Evolutionary conservation across 225 moss, liverwort and hornwort genomes (phyloP), one percentile per base, ranked within the genome.

Genomic region (Climacium dendroides): DNA sequence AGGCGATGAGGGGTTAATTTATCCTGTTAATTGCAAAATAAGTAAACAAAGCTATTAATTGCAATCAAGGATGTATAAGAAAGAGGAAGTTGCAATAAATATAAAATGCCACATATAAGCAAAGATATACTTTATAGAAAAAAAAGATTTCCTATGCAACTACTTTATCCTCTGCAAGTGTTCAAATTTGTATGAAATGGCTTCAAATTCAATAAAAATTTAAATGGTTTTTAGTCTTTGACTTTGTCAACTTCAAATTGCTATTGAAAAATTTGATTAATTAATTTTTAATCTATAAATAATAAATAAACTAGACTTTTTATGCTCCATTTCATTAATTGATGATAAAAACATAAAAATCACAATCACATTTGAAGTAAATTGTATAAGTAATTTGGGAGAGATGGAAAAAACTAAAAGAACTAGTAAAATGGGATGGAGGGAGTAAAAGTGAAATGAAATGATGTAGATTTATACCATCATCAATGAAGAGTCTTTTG

Each of bases 161-260:
- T 41, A 70, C 3, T 13, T 41, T 70, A 9, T 4, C 5, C 0
- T 41, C 1, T 70, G 0, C 2, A 5, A 25, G 70, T 41, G 1
- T 41, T 70, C 41, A 25, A 2, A 41, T 70, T 0, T 41, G 0
- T 0, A 41, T 0, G 25, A 70, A 66, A 12, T 6, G 4, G 3
- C 7, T 69, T 39, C 13, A 4, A 39, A 39, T 24, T 24, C 14
- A 13, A 39, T 1, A 24, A 13, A 39, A 26, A 41, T 9, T 70
- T 26, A 15, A 9, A 28, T 43, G 4, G 15, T 15, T 26, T 43
- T 2, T 28, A 26, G 15, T 39, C 2, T 28, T 43, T 45, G 28
- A 43, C 7, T 41, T 10, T 72, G 1, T 3, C 5, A 28, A 45
- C 16, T 17, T 45, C 28, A 43, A 45, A 29, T 17, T 29, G 0